phyloP scores from a whole-genome alignment of 305 asterid genomes.

The Fraxinus paxiana region DNA sequence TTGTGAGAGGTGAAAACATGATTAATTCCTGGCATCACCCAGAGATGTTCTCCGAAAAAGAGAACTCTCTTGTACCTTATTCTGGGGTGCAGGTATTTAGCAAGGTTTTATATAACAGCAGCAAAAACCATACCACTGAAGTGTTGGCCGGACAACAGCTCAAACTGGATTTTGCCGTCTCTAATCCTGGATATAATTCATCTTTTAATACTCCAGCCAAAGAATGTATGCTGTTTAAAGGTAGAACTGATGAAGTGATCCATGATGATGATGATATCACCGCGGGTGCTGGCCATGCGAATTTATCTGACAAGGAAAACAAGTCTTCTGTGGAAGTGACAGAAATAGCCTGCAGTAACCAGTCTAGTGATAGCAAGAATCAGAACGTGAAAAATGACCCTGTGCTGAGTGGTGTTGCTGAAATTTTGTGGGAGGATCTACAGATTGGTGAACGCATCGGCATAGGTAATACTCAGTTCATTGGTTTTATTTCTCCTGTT shows the following conservation, averaged over 20 bases:
- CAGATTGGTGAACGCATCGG: conserved; percentile 96
- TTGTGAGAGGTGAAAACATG: conserved; percentile 29
- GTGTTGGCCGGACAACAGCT: conserved; percentile 31
- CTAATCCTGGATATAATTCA: conserved; percentile 26
- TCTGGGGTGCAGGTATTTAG: conserved; percentile 39
- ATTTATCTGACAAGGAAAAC: conserved; percentile 29
- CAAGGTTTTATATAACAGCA: conserved; percentile 23
- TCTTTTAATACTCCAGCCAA: conserved; percentile 35
- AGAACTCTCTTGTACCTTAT: conserved; percentile 44
- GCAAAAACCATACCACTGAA: conserved; percentile 31
- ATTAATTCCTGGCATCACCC: conserved; percentile 31
- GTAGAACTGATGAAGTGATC: conserved; percentile 31
- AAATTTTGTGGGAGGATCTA: conserved; percentile 94
- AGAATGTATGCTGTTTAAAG: conserved; percentile 26
- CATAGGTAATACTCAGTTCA: conserved; percentile 56
- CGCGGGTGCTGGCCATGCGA: conserved; percentile 25
- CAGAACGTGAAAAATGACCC: conserved; percentile 55
- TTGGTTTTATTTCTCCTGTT: conserved; percentile 14
- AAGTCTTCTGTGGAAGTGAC: conserved; percentile 25
- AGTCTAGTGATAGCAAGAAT: conserved; percentile 37
- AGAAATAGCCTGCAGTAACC: conserved; percentile 32
- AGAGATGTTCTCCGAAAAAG: conserved; percentile 25
- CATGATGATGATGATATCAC: conserved; percentile 21
- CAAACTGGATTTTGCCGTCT: conserved; percentile 26
- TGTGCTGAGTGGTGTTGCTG: conserved; percentile 70